Percentiles rank a stretch among this genome's conserved stretches.
These are phyloP conservation scores for Candida neerlandica DNA, from an alignment of 1,139 yeast genomes.

Conservation along the genomic window DNA sequence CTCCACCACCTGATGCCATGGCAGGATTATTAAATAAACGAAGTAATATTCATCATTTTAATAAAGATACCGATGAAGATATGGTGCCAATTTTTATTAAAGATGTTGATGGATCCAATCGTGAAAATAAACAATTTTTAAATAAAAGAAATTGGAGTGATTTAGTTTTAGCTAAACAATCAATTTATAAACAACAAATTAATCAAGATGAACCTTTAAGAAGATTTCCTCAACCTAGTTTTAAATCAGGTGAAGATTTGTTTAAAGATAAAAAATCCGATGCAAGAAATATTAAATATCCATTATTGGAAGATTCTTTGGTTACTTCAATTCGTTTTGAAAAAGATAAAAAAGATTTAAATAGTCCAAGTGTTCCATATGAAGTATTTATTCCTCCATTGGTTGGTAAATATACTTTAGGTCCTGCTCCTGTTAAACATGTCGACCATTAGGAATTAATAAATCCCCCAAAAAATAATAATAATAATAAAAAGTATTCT, in stretches of 20 bases:
- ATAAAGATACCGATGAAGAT: constrained; percentile 71
- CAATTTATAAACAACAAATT: constrained; percentile 23
- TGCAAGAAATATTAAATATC: constrained; percentile 43
- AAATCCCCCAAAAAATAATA: neutral
- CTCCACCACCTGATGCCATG: constrained; percentile 91
- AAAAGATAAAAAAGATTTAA: constrained; percentile 50
- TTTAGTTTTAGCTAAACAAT: constrained; percentile 41
- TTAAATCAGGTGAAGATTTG: constrained; percentile 11
- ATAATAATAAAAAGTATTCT: neutral
- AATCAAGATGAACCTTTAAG: constrained; percentile 15
- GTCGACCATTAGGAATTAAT: constrained; percentile 11
- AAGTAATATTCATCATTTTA: constrained; percentile 68
- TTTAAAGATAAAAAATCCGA: constrained; percentile 16
- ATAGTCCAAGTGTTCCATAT: constrained; percentile 64
- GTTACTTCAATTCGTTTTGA: constrained; percentile 77
- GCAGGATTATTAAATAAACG: constrained; percentile 68
- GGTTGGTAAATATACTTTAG: constrained; percentile 35
- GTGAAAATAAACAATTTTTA: constrained; percentile 63
- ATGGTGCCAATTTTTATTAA: constrained; percentile 67
- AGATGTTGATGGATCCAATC: constrained; percentile 59
- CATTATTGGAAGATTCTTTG: constrained; percentile 58
- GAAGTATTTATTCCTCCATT: constrained; percentile 72
- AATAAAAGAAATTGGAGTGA: constrained; percentile 81
- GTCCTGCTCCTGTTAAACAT: constrained; percentile 40
- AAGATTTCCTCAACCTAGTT: constrained; percentile 35